phyloP scores from a whole-genome alignment of 345 rosid species.

The Syzygium oleosum region DNA sequence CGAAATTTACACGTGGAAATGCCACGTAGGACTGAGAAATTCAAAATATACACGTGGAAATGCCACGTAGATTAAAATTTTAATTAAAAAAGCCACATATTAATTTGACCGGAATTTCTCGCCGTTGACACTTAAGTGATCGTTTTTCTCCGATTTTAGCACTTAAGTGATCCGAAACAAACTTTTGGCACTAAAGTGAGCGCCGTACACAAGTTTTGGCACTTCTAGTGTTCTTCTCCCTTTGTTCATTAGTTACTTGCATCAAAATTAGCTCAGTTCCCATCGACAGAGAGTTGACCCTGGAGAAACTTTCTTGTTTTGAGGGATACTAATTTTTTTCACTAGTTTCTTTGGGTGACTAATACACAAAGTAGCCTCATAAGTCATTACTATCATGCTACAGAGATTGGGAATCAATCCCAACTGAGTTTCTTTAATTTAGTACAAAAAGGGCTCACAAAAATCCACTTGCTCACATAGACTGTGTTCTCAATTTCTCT shows the following conservation, averaged over 20 bases:
- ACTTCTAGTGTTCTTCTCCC: too few relatives aligned
- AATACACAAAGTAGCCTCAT: not conserved
- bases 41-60: too few relatives aligned
- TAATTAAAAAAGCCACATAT: too few relatives aligned
- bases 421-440: not conserved
- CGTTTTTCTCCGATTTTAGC: too few relatives aligned
- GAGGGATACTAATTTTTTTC: not conserved
- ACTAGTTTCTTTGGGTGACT: not conserved
- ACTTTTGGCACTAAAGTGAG: too few relatives aligned
- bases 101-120: too few relatives aligned
- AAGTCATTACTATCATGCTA: not conserved
- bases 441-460: not conserved
- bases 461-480: not conserved
- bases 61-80: too few relatives aligned
- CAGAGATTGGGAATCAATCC: not conserved
- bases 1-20: too few relatives aligned
- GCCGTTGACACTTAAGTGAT: too few relatives aligned
- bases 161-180: too few relatives aligned
- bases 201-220: too few relatives aligned
- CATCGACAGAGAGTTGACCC: not conserved
- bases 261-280: not conserved
- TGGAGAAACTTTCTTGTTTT: not conserved
- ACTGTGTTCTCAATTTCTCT: constrained; percentile 19
- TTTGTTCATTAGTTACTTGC: not conserved
- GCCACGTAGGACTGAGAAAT: too few relatives aligned